Base-by-base conservation (phyloP, 1,284 basidiomycete genomes). In the Ustilago hordei region DNA sequence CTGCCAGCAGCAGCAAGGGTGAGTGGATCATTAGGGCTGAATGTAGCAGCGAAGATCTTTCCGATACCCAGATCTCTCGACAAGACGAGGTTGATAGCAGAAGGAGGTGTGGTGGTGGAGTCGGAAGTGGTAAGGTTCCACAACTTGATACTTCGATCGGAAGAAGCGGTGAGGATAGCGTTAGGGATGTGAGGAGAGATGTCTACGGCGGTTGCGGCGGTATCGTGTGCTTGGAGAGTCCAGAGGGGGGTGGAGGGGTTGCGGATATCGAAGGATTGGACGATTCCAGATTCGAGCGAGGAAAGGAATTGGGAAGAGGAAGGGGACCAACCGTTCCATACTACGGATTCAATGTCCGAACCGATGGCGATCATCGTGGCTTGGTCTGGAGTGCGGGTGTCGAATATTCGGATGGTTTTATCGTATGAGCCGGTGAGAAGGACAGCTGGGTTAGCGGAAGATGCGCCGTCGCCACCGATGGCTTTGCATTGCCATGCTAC, bases 241-340 rank as follows among this genome's bases (percentile, higher is more conserved):
- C 94, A 99, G 28, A 92, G 91, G 4, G 88, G 83, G 0, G 41
- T 3, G 12, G 60, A 39, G 2, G 98, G 88, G 32, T 91, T 91
- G 60, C 95, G 91, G 4, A 92, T 93, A 85, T 99, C 96, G 85
- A 93, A 99, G 17, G 95, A 93, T 92, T 95, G 80, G 0, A 71
- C 66, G 1, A 64, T 32, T 32, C 74, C 63, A 35, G 66, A 69
- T 60, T 76, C 66, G 47, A 55, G 43, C 86, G 92, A 85, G 76
- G 96, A 95, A 82, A 95, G 95, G 89, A 98, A 98, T 4, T 90
- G 90, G 72, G 92, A 90, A 5, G 89, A 89, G 70, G 92, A 90
- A 3, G 89, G 89, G 64, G 94, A 92, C 93, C 94, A 98, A 57
- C 95, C 96, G 88, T 99, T 95, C 97, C 97, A 99, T 72, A 92